phyloP scores from a whole-genome alignment of 208 protist species.

The Tetramitus jugosus region DNA sequence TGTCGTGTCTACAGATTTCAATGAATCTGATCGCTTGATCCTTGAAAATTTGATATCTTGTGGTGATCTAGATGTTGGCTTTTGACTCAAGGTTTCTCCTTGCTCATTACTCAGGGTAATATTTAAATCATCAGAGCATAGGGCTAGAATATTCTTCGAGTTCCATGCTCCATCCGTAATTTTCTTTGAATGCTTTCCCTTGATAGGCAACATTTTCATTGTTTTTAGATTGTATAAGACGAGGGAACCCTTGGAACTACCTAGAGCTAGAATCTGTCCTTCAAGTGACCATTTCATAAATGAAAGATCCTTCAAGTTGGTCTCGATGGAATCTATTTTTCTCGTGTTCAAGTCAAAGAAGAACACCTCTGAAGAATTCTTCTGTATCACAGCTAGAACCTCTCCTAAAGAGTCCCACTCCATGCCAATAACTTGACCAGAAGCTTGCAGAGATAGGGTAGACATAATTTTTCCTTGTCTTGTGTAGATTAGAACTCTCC shows the following conservation, averaged over 20 bases:
- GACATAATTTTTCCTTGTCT: conserved; percentile 63
- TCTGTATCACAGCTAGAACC: conserved; percentile 71
- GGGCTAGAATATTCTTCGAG: conserved; percentile 51
- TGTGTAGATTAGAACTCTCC: conserved; percentile 61
- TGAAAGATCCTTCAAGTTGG: conserved; percentile 67
- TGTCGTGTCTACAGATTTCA: conserved; percentile 29
- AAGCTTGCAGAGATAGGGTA: conserved; percentile 32
- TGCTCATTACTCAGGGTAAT: conserved; percentile 69
- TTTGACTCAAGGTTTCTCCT: conserved; percentile 57
- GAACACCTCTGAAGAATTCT: conserved; percentile 50
- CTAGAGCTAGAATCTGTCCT: conserved; percentile 66
- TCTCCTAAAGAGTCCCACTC: conserved; percentile 75
- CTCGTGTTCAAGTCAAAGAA: conserved; percentile 63
- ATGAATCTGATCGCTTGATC: conserved; percentile 27
- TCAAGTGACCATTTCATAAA: conserved; percentile 70
- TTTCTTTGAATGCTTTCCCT: conserved; percentile 68
- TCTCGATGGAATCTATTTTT: conserved; percentile 65
- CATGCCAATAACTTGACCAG: conserved; percentile 63
- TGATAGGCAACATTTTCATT: conserved; percentile 67
- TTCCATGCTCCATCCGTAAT: conserved; percentile 80
- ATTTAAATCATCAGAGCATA: conserved; percentile 67
- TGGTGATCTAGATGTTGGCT: conserved; percentile 46
- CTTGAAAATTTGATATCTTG: conserved; percentile 54
- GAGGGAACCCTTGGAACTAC: conserved; percentile 72
- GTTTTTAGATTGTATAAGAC: conserved; percentile 83